Evolutionary conservation across 2,329 filamentous ascomycete genomes (phyloP), one percentile per base, ranked within the genome.

Genomic region (Exophiala oligosperma): DNA sequence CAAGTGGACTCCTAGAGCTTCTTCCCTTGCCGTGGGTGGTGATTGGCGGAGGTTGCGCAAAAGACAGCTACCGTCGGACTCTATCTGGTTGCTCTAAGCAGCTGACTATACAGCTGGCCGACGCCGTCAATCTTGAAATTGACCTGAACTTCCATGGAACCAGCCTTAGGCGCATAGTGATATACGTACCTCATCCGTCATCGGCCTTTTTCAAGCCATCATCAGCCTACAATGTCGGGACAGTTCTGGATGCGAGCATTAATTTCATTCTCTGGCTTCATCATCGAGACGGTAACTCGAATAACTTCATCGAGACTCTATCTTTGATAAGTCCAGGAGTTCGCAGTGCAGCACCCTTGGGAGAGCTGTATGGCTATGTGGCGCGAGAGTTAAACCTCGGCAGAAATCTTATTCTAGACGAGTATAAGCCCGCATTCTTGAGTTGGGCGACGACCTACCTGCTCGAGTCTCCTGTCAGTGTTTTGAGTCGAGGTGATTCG

Each of bases 171-270:
- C 44, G 44, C 23, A 48, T 48, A 4, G 44, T n/a, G 38, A 48
- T 24, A 48, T 48, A 24, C 44, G 44, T 48, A 4, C 44, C 44
- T 24, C 44, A 48, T 48, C 26, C 44, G 44, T 48, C 44, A 48
- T 48, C 44, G 7, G 44, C 14, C 44, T 48, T 48, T 24, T 9
- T 48, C 23, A 4, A 41, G 4, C 38, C 38, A 41, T 41, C 38
- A 5, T 41, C 17, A 14, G 38, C 38, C 12, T 14, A 14, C 4
- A 21, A 4, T 4, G 11, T 14, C 38, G 38, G 12, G 17, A 41
- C 5, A 41, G 12, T 6, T 41, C 38, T 41, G 12, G 38, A 41
- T 41, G 12, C 38, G 12, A 21, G 38, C 17, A 41, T 41, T 5
- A 41, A 21, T 11, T 41, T 41, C 17, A 4, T 41, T 11, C 38